Evolutionary conservation across 345 rosid species (phyloP), one percentile per base, ranked within the genome.

Genomic region (Arabidopsis suecica): DNA sequence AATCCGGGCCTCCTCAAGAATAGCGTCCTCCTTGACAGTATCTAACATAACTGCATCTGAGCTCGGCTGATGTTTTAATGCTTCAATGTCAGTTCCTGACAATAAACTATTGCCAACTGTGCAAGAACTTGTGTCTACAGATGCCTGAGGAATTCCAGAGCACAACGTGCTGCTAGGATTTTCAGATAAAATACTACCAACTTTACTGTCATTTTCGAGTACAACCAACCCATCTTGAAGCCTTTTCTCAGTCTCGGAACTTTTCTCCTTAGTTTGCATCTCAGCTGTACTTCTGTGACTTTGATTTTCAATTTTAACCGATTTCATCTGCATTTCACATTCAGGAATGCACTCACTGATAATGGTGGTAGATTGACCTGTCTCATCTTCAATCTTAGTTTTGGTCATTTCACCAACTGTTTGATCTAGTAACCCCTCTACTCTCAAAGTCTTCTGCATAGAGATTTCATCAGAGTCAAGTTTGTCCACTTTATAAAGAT

Each of bases 1-100:
- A 68, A 65, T 74, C 50, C 82, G 88, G 51, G 99, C 98, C 88
- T 95, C 96, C 81, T 92, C 93, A 82, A 95, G 81, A 56, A 92
- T 69, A 54, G 94, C 86, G 83, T 95, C 94, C 81, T 90, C 94
- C 79, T 77, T 83, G 28, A 81, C 82, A 84, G 82, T 87, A 80
- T 85, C 90, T 54, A 68, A 72, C 74, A 79, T 44, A 73, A 73
- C 80, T 61, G 82, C 74, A 64, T 66, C 80, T 61, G 82, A 71
- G 71, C 80, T 81, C 81, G 71, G 51, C 54, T 76, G 86, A 65
- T 61, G 80, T 61, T 84, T 88, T 75, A 71, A 37, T 57, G 61
- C 80, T 61, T 68, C 75, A 71, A 34, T 75, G 76, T 60, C 82
- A 75, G 66, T n/a, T 48, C 44, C 80, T 40, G 70, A 32, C 48